A percentile compares a stretch with the other conserved stretches of the same genome.
Evolutionary conservation across 768 basidiomycete species (phyloP).

Genomic region (Chlorophyllum brunneum): DNA sequence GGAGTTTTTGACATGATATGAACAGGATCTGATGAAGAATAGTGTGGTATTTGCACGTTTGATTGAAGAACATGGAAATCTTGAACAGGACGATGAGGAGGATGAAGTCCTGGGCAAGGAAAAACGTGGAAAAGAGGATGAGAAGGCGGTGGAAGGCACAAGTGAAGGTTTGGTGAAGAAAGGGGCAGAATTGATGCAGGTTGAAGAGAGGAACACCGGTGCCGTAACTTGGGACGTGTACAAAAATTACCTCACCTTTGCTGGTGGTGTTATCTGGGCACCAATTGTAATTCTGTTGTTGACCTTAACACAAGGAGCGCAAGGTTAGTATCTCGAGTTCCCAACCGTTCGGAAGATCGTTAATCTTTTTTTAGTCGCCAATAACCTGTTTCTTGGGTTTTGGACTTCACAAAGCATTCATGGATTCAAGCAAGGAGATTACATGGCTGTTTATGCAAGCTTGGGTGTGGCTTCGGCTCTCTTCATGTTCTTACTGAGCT

Average conservation of each 20-base stretch:
- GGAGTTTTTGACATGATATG: slow-evolving; percentile 1
- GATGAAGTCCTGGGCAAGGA: not conserved
- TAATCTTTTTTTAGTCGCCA: slow-evolving; percentile 39
- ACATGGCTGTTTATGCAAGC: slow-evolving; percentile 59
- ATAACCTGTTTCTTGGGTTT: slow-evolving; percentile 67
- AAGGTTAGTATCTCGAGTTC: slow-evolving; percentile 29
- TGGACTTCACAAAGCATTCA: slow-evolving; percentile 59
- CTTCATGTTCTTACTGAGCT: slow-evolving; percentile 45
- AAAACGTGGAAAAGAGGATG: slow-evolving; percentile 10
- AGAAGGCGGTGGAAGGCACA: slow-evolving; percentile 12
- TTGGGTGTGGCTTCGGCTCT: slow-evolving; percentile 48
- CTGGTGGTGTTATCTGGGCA: slow-evolving; percentile 45
- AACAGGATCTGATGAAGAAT: slow-evolving; percentile 41
- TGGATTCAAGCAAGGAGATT: slow-evolving; percentile 56
- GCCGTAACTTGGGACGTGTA: slow-evolving; percentile 50
- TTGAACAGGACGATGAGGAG: slow-evolving; percentile 31
- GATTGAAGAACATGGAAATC: slow-evolving; percentile 53
- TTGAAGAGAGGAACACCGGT: slow-evolving; percentile 56
- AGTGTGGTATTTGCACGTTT: slow-evolving; percentile 44
- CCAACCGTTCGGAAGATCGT: not conserved
- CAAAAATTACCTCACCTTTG: slow-evolving; percentile 40
- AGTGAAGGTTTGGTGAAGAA: slow-evolving; percentile 21
- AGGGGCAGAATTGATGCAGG: slow-evolving; percentile 40
- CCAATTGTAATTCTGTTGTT: slow-evolving; percentile 40
- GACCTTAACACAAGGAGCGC: slow-evolving; percentile 38